These are phyloP conservation scores for Neurospora sp. DNA, from an alignment of 495 filamentous ascomycete genomes.

Conservation along the genomic window DNA sequence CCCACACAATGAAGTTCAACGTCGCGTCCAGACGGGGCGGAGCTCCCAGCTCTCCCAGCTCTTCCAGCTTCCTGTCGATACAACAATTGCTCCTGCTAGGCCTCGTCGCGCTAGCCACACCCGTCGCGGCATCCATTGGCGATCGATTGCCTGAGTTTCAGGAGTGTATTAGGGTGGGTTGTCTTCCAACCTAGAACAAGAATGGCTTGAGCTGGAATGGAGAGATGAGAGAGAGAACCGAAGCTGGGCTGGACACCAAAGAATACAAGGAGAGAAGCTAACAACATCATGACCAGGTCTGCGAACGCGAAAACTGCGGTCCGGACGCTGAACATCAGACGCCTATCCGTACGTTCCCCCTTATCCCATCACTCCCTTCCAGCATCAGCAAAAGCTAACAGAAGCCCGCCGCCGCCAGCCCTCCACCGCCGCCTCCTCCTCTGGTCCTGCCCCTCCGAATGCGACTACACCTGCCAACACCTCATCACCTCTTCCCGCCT, in stretches of 20 bases:
- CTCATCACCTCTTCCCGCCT: constrained; percentile 71
- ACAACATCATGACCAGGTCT: too few species aligned
- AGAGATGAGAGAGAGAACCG: too few species aligned
- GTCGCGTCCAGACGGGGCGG: background rate
- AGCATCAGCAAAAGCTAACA: background rate
- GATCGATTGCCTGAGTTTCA: constrained; percentile 84
- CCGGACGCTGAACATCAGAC: constrained; percentile 28
- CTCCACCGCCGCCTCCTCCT: constrained; percentile 60
- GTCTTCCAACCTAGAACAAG: too few species aligned
- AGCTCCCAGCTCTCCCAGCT: background rate
- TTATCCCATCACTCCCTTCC: background rate
- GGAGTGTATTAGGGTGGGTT: constrained; percentile 68
- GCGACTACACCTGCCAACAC: constrained; percentile 97
- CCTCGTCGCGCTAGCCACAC: constrained; percentile 35
- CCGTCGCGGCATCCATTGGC: constrained; percentile 62
- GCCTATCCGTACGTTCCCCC: constrained; percentile 41
- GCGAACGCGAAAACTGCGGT: constrained; percentile 69
- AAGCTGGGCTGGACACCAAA: too few species aligned
- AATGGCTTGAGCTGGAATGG: too few species aligned
- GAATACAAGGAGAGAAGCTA: too few species aligned
- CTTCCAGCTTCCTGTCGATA: background rate
- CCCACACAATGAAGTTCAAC: background rate
- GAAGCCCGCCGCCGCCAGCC: constrained; percentile 31
- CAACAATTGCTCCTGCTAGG: constrained; percentile 23
- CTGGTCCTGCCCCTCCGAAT: constrained; percentile 81